phyloP scores from a whole-genome alignment of 1,284 basidiomycete genomes.

The Papiliotrema terrestris region DNA sequence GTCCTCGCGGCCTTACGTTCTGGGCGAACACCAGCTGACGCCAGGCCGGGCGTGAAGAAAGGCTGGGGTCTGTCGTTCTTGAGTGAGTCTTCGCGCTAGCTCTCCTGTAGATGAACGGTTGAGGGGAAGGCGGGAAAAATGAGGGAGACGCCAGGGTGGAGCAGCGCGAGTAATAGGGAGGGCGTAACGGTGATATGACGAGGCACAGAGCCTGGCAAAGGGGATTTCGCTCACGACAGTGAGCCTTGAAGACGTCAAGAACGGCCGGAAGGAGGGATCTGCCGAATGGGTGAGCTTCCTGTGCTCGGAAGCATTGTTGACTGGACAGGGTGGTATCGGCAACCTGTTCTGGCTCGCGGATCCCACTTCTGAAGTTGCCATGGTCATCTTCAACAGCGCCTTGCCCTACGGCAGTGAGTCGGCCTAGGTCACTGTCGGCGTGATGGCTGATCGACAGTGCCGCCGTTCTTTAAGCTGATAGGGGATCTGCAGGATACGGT shows the following conservation, averaged over 20 bases:
- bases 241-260: slow-evolving; percentile 20
- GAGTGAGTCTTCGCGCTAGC: slow-evolving; percentile 4
- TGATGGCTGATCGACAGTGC: slow-evolving; percentile 5
- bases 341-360: slow-evolving; percentile 25
- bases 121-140: too few species aligned
- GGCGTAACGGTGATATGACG: too few species aligned
- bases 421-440: neutral
- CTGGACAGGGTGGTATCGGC: slow-evolving; percentile 10
- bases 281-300: slow-evolving; percentile 16
- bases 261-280: slow-evolving; percentile 14
- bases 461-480: slow-evolving; percentile 14
- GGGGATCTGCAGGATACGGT: slow-evolving; percentile 12
- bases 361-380: slow-evolving; percentile 12
- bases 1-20: neutral
- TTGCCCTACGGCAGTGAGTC: slow-evolving; percentile 15
- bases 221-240: slow-evolving; percentile 3
- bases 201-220: neutral
- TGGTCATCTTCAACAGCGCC: slow-evolving; percentile 17
- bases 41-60: slow-evolving; percentile 13
- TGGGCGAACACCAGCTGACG: neutral
- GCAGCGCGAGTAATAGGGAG: too few species aligned
- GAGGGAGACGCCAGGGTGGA: too few species aligned
- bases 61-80: slow-evolving; percentile 24
- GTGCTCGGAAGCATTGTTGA: too few species aligned
- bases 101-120: too few species aligned